Conservation (phyloP, 208 protist genomes). For the Trypanosoma mega region DNA sequence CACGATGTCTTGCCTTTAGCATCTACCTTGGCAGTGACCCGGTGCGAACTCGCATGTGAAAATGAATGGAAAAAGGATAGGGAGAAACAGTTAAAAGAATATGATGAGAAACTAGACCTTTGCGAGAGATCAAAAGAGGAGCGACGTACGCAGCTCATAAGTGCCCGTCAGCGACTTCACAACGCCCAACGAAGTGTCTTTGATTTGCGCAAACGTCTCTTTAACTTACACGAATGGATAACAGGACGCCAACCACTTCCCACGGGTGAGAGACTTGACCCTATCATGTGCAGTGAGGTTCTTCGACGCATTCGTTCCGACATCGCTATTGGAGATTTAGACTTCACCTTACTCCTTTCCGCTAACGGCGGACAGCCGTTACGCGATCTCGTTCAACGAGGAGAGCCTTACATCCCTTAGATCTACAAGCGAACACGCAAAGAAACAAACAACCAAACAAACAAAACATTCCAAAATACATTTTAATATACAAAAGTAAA, state of each 20-base stretch:
- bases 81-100: neutral
- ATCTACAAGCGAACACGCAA: too few relatives aligned
- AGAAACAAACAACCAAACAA: too few relatives aligned
- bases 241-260: neutral
- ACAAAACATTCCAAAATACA: too few relatives aligned
- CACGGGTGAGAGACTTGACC: neutral
- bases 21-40: neutral
- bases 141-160: neutral
- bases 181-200: conserved; percentile 9
- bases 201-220: conserved; percentile 15
- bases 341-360: conserved; percentile 5
- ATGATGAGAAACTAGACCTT: neutral
- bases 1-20: neutral
- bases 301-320: conserved; percentile 11
- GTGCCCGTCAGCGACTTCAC: conserved; percentile 1
- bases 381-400: neutral
- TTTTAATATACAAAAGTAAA: too few relatives aligned
- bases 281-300: neutral
- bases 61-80: neutral
- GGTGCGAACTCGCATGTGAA: neutral
- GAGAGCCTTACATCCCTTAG: too few relatives aligned
- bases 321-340: neutral
- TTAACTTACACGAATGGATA: conserved; percentile 11
- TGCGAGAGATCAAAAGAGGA: neutral
- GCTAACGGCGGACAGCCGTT: neutral